A percentile compares a stretch with the other conserved stretches of the same genome.
These are phyloP conservation scores for Aethionema arabicum DNA, from an alignment of 345 rosid species.

Conservation along the genomic window DNA sequence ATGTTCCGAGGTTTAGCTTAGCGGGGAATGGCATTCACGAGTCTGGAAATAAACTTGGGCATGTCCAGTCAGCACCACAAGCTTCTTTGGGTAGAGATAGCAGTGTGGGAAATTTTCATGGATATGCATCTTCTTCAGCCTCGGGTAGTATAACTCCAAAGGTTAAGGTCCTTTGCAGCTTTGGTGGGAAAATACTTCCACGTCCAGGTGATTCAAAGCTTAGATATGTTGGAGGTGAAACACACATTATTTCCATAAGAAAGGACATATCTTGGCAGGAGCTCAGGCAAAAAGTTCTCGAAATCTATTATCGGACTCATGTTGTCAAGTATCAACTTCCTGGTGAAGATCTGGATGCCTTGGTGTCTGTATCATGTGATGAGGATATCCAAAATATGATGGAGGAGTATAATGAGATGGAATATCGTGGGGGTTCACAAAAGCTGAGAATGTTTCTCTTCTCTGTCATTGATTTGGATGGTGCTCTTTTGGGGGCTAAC, in stretches of 20 bases:
- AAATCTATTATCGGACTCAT: constrained; percentile 57
- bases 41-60: constrained; percentile 45
- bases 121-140: constrained; percentile 46
- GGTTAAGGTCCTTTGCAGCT: constrained; percentile 84
- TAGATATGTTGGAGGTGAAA: constrained; percentile 92
- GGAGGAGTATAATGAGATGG: constrained; percentile 75
- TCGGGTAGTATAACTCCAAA: constrained; percentile 44
- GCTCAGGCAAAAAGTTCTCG: constrained; percentile 60
- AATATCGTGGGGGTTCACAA: constrained; percentile 51
- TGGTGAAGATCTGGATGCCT: constrained; percentile 89
- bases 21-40: constrained; percentile 44
- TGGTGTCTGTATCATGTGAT: constrained; percentile 86
- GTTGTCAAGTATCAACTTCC: constrained; percentile 90
- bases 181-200: constrained; percentile 81
- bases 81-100: constrained; percentile 43
- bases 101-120: constrained; percentile 38
- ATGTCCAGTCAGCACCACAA: constrained; percentile 50
- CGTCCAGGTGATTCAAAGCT: constrained; percentile 90
- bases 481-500: constrained; percentile 53
- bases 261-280: constrained; percentile 66
- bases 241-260: constrained; percentile 62
- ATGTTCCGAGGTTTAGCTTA: constrained; percentile 39
- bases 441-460: constrained; percentile 78
- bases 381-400: constrained; percentile 91
- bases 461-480: constrained; percentile 64